Percentiles rank a stretch among this genome's conserved stretches.
Conservation (phyloP, 495 filamentous ascomycete species). For the Diplogelasinospora grovesii region DNA sequence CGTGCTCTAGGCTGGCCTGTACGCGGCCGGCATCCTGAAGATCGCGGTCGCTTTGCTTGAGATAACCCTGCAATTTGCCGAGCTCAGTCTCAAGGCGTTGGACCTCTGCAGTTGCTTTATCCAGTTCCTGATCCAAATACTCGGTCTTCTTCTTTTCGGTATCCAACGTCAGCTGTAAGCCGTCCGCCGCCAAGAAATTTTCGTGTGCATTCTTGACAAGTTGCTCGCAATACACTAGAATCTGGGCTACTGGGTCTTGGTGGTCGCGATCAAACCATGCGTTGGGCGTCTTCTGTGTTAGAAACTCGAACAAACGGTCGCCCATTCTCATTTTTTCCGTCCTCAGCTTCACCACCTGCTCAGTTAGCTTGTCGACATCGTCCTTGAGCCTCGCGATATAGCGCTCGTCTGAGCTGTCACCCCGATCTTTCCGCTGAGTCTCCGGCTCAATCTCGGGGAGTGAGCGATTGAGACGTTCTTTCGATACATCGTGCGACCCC, state of each 20-base stretch:
- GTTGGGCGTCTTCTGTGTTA: background rate
- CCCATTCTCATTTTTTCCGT: background rate
- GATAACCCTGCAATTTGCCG: too few relatives aligned
- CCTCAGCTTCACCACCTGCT: background rate
- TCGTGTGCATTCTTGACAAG: background rate
- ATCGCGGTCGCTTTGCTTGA: too few relatives aligned
- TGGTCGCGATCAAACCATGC: background rate
- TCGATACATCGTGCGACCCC: too few relatives aligned
- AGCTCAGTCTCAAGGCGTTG: background rate
- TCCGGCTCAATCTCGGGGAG: too few relatives aligned
- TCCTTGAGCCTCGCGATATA: background rate
- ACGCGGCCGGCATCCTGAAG: too few relatives aligned
- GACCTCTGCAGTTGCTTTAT: background rate
- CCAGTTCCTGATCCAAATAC: background rate
- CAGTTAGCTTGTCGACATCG: background rate
- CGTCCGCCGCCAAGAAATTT: background rate
- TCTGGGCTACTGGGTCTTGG: background rate
- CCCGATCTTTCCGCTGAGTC: too few relatives aligned
- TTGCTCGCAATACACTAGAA: background rate
- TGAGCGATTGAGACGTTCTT: too few relatives aligned
- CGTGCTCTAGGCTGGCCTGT: background rate
- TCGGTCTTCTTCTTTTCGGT: background rate
- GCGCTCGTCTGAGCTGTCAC: background rate
- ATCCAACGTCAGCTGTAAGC: background rate
- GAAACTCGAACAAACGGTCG: background rate